Conservation (phyloP, 2,329 filamentous ascomycete species). For the Chaetomiaceae sp. region DNA sequence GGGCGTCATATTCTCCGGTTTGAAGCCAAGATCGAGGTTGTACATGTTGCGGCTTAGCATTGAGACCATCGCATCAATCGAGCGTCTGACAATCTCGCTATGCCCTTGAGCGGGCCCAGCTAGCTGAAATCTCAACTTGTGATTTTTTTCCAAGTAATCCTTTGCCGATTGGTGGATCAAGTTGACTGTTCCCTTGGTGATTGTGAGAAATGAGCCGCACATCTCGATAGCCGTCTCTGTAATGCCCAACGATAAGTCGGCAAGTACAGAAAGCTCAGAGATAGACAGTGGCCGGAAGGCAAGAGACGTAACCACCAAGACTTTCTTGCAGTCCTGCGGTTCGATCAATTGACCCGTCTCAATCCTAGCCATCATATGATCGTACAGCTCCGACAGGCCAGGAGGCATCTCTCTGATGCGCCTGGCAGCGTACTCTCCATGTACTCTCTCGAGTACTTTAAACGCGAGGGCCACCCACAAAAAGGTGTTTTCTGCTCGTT, state of each 20-base stretch:
- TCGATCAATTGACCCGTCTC: constrained; percentile 6
- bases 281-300: constrained; percentile 22
- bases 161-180: constrained; percentile 30
- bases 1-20: constrained; percentile 8
- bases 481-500: constrained; percentile 33
- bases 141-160: constrained; percentile 25
- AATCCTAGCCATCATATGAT: constrained; percentile 23
- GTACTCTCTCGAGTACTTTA: constrained; percentile 23
- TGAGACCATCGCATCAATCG: constrained; percentile 14
- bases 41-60: constrained; percentile 16
- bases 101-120: constrained; percentile 11
- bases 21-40: constrained; percentile 16
- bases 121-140: constrained; percentile 6
- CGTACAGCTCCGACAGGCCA: constrained; percentile 24
- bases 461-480: constrained; percentile 35
- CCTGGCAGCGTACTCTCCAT: constrained; percentile 16
- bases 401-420: constrained; percentile 21
- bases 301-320: constrained; percentile 15
- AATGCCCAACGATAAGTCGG: constrained; percentile 13
- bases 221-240: constrained; percentile 18
- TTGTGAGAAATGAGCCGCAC: constrained; percentile 31
- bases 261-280: constrained; percentile 17
- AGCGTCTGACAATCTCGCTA: constrained; percentile 12
- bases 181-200: constrained; percentile 22
- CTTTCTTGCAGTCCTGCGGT: constrained; percentile 17